A percentile compares a stretch with the other conserved stretches of the same genome.
Evolutionary conservation across 305 asterid species (phyloP).

Genomic region (Ruellia speciosa): DNA sequence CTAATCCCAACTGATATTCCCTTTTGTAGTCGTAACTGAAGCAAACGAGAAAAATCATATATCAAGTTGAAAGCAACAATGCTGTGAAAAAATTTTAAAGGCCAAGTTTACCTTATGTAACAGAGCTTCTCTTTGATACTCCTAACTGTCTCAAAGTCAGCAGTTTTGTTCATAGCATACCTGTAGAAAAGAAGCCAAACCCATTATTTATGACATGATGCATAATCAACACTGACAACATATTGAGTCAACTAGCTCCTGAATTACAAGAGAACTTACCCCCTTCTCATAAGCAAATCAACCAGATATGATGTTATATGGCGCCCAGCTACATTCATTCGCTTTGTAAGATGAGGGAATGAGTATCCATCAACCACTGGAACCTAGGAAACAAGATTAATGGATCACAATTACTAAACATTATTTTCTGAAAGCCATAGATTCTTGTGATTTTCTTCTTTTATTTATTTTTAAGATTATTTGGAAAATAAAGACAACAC

Average conservation of each 20-base stretch:
- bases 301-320: conserved; percentile 90
- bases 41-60: conserved; percentile 20
- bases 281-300: conserved; percentile 88
- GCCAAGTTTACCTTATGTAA: conserved; percentile 61
- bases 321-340: conserved; percentile 96
- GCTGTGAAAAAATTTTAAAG: conserved; percentile 4
- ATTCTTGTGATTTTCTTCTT: too few species aligned
- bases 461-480: conserved; percentile 7
- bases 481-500: conserved; percentile 17
- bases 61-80: conserved; percentile 13
- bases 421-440: too few species aligned
- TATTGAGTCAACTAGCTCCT: conserved; percentile 16
- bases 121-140: conserved; percentile 93
- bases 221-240: conserved; percentile 14
- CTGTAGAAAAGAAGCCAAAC: conserved; percentile 31
- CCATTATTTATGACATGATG: conserved; percentile 15
- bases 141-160: conserved; percentile 94
- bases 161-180: conserved; percentile 82
- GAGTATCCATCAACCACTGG: conserved; percentile 98
- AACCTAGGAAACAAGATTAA: conserved; percentile 42
- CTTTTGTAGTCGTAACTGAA: conserved; percentile 89
- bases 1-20: conserved; percentile 96
- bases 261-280: conserved; percentile 39
- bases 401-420: conserved; percentile 14
- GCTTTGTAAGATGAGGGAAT: conserved; percentile 91